Conservation (phyloP, 23 red algal genomes). For the Gracilaria domingensis region DNA sequence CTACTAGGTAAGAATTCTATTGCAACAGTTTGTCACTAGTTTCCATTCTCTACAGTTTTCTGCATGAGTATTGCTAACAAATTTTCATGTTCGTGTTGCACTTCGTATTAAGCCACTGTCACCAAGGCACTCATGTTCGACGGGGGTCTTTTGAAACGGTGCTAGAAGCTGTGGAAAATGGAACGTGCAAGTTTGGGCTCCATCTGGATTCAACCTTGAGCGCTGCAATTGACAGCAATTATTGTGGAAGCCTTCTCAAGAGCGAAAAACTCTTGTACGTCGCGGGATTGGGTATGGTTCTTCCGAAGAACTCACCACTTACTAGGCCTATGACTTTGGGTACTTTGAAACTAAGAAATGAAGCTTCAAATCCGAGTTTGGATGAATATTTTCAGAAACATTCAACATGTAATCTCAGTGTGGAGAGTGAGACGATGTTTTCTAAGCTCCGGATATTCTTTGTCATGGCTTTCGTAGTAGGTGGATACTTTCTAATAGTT, state of each 20-base stretch:
- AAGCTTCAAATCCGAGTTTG: not conserved
- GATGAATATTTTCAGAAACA: not conserved
- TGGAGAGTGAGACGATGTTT: not conserved
- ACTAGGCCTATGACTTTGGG: not conserved
- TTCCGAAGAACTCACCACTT: not conserved
- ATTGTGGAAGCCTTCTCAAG: not conserved
- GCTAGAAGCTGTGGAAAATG: not conserved
- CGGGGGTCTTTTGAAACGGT: not conserved
- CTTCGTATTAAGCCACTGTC: too few relatives aligned
- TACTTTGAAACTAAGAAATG: not conserved
- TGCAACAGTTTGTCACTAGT: too few relatives aligned
- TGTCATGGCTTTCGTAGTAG: not conserved
- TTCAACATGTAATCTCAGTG: not conserved
- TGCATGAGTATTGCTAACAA: too few relatives aligned
- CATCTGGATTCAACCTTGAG: not conserved
- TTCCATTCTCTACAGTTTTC: too few relatives aligned
- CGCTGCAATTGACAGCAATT: not conserved
- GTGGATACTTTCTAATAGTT: too few relatives aligned
- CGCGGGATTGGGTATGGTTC: not conserved
- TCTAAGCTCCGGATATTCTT: not conserved
- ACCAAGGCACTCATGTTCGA: too few relatives aligned
- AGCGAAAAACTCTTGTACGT: not conserved
- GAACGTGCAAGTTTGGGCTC: constrained; percentile 19
- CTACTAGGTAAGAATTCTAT: constrained; percentile 18
- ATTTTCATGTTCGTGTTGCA: too few relatives aligned